Base-by-base conservation (phyloP, 495 filamentous ascomycete genomes). In the Hypoxylon crocopeplum region DNA sequence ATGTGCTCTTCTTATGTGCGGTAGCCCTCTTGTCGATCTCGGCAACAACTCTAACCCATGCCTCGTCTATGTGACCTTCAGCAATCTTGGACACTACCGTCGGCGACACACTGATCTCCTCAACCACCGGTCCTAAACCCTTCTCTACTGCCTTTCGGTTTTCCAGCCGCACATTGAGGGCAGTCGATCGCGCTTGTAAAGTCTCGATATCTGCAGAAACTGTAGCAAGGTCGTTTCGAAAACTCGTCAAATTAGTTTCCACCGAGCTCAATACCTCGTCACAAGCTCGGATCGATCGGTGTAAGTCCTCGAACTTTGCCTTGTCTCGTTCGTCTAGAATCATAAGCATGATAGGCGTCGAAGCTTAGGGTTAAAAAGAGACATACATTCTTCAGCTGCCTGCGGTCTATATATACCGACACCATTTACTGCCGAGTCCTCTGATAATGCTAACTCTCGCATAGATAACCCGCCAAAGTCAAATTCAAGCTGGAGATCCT, bases 131-230 rank as follows among this genome's bases (percentile, higher is more conserved):
- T 0, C 90, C 95, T 7, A 98, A 77, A 1, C 90, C 77, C 70
- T 89, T 92, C 72, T 98, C 94, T 6, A 97, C 92, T 15, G 87
- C 83, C 63, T 89, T 92, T 17, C 94, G 79, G 64, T 98, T 98
- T 65, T 93, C 89, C 25, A 98, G 75, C 71, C 91, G 86, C n/a
- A 87, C 84, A 61, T 93, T 97, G 56, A 98, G 72, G 25, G 88
- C 84, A 4, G 86, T 84, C 1, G 94, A 98, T 13, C 92, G 86
- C 25, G 87, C 84, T 71, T 98, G 94, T 13, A 98, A 77, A 11
- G 84, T 91, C 74, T 98, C 95, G 21, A 98, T 98, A 67, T 98
- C 94, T 2, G 90, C 86, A 7, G 94, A 97, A 5, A 98, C 95
- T 1, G 84, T 83, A 2, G 91, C 92, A 11, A 98, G 80, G 70